These are phyloP conservation scores for Phytophthora hibernalis DNA, from an alignment of 352 stramenopile genomes.

Conservation along the genomic window DNA sequence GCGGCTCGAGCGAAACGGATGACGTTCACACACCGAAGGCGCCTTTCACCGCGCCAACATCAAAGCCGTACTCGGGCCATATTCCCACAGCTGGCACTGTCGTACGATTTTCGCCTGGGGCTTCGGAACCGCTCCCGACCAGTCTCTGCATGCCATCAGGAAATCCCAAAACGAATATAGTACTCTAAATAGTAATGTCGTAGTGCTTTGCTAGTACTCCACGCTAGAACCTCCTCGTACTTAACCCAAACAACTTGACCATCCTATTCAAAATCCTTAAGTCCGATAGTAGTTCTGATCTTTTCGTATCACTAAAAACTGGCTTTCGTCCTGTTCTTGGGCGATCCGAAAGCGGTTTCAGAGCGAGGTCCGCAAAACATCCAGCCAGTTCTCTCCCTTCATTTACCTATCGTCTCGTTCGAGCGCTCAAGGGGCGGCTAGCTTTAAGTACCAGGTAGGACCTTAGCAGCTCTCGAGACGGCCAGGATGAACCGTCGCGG, in stretches of 20 bases:
- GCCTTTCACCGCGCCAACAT: background rate
- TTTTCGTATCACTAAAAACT: too few species aligned
- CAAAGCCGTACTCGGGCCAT: background rate
- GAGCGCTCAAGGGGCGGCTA: background rate
- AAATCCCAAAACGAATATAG: background rate
- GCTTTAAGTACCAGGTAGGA: too few species aligned
- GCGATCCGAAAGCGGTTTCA: slow-evolving; percentile 32
- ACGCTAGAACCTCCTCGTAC: too few species aligned
- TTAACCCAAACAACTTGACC: too few species aligned
- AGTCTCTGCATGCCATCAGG: slow-evolving; percentile 3
- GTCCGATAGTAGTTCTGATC: background rate
- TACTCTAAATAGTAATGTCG: background rate
- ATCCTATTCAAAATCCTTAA: too few species aligned
- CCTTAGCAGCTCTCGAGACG: background rate
- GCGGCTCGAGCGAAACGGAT: slow-evolving; percentile 10
- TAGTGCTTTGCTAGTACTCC: too few species aligned
- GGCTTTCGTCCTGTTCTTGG: slow-evolving; percentile 13
- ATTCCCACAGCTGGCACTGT: slow-evolving; percentile 25
- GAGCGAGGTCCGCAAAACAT: background rate
- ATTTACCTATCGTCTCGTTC: slow-evolving; percentile 15
- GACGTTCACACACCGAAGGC: slow-evolving; percentile 25
- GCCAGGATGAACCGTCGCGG: slow-evolving; percentile 36
- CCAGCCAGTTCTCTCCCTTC: slow-evolving; percentile 26
- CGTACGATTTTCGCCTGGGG: slow-evolving; percentile 19
- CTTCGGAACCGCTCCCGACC: slow-evolving; percentile 9